Percentiles rank a stretch among this genome's conserved stretches.
These are phyloP conservation scores for Sanghuangporus baumii DNA, from an alignment of 1,284 basidiomycete species.

Conservation along the genomic window DNA sequence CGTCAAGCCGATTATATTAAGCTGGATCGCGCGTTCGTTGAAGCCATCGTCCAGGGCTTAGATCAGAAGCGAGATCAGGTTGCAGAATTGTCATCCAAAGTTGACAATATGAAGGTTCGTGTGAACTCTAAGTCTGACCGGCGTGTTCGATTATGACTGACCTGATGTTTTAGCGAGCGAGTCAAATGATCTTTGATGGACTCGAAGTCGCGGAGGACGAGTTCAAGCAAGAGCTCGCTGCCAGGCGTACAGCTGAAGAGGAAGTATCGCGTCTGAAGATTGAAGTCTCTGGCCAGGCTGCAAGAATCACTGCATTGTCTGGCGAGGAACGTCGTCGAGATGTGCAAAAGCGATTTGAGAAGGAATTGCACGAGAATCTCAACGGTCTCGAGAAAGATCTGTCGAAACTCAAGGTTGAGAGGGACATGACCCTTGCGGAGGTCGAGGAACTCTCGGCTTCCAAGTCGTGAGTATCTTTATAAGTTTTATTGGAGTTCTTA, in stretches of 20 bases:
- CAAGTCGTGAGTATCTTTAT: constrained; percentile 48
- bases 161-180: constrained; percentile 55
- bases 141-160: background rate
- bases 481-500: constrained; percentile 4
- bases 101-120: constrained; percentile 84
- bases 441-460: constrained; percentile 82
- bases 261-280: constrained; percentile 84
- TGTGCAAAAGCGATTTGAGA: constrained; percentile 70
- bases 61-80: constrained; percentile 64
- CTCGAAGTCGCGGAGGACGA: constrained; percentile 89
- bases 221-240: constrained; percentile 86
- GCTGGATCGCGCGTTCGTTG: constrained; percentile 72
- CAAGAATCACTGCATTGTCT: constrained; percentile 76
- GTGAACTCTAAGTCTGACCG: constrained; percentile 6
- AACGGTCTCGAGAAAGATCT: constrained; percentile 80
- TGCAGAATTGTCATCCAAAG: constrained; percentile 64
- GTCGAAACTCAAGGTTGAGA: constrained; percentile 81
- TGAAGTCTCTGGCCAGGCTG: constrained; percentile 85
- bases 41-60: constrained; percentile 65
- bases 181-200: constrained; percentile 89
- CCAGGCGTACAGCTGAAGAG: constrained; percentile 84
- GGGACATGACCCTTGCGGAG: constrained; percentile 90
- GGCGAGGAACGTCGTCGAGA: constrained; percentile 76
- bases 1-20: constrained; percentile 59
- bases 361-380: constrained; percentile 75